These are phyloP conservation scores for Aspergillus clavatus DNA, from an alignment of 2,329 filamentous ascomycete genomes.

Conservation along the genomic window DNA sequence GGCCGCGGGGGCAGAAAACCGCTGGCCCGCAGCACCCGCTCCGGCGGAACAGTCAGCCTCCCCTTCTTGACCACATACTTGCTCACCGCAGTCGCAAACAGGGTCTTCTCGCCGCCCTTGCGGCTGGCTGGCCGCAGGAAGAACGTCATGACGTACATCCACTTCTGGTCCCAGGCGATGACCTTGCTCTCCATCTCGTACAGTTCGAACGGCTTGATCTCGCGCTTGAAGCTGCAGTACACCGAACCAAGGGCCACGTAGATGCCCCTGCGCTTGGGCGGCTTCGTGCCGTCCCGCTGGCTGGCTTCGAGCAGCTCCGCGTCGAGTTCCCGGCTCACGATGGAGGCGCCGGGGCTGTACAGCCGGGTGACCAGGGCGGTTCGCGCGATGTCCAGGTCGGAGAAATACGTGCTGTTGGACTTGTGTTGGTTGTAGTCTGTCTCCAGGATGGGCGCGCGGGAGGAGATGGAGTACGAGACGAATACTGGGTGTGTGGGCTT, in stretches of 20 bases:
- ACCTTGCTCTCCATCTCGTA: conserved; percentile 72
- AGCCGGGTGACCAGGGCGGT: conserved; percentile 72
- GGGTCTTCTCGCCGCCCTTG: conserved; percentile 54
- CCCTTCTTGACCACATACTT: conserved; percentile 83
- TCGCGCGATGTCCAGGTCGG: conserved; percentile 77
- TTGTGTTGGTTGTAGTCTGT: conserved; percentile 86
- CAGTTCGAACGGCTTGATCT: conserved; percentile 63
- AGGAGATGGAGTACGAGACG: conserved; percentile 62
- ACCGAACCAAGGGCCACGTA: conserved; percentile 68
- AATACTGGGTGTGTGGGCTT: conserved; percentile 60
- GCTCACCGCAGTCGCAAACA: conserved; percentile 67
- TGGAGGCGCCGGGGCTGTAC: conserved; percentile 53
- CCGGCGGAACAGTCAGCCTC: conserved; percentile 77
- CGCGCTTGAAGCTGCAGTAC: conserved; percentile 66
- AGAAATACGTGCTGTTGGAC: conserved; percentile 79
- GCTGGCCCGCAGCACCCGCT: conserved; percentile 65
- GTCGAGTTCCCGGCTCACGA: conserved; percentile 50
- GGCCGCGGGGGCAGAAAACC: conserved; percentile 71
- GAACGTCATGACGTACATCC: conserved; percentile 71
- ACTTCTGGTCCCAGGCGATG: conserved; percentile 74
- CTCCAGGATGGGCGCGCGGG: conserved; percentile 66
- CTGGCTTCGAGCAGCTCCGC: conserved; percentile 47
- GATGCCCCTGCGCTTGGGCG: conserved; percentile 48
- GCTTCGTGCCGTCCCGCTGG: conserved; percentile 49
- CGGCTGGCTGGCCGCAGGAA: conserved; percentile 54